Base-by-base conservation (phyloP, 495 filamentous ascomycete species). In the Aspergillus asperescens region DNA sequence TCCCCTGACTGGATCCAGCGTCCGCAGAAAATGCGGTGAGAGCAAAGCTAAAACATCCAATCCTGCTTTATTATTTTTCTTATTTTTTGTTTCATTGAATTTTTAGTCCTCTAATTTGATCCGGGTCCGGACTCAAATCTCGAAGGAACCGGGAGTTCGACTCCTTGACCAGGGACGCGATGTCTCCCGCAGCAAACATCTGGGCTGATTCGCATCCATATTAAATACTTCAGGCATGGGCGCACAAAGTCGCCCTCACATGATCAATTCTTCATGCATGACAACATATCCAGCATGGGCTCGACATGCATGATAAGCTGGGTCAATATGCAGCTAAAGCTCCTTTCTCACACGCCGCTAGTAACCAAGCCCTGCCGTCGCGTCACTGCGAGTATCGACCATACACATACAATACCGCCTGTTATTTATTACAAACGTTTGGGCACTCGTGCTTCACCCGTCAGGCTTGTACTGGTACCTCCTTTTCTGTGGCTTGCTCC, bases 201-300 rank as follows among this genome's bases (percentile, higher is more conserved):
- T n/a, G 27, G 35, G 31, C 42, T 57, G 35, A 44, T 48, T 46
- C 22, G 42, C 41, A 50, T 52, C 24, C 8, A 29, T 10, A 15
- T 46, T 19, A 46, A 46, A 46, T 46, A 31, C 42, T 20, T 32
- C 13, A 19, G 32, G 8, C 15, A 45, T 32, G 50, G 23, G 32
- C 28, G 37, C 35, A 40, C 39, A 38, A 32, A 57, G 43, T 24
- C 38, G 51, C 50, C 47, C 60, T 62, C 69, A 72, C 69, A 72
- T 72, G 69, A 72, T 66, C 60, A 38, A 53, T 55, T 69, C 67
- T 72, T 67, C 69, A 72, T 72, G 69, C 69, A 61, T 37, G 56
- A 58, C 55, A 58, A 47, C 29, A 25, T 58, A 55, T 49, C 55
- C 50, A 55, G 53, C 52, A 57, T 57, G 55, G 35, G 38, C 24